Base-by-base conservation (phyloP, 2,329 filamentous ascomycete genomes). In the Stagonosporopsis vannaccii region DNA sequence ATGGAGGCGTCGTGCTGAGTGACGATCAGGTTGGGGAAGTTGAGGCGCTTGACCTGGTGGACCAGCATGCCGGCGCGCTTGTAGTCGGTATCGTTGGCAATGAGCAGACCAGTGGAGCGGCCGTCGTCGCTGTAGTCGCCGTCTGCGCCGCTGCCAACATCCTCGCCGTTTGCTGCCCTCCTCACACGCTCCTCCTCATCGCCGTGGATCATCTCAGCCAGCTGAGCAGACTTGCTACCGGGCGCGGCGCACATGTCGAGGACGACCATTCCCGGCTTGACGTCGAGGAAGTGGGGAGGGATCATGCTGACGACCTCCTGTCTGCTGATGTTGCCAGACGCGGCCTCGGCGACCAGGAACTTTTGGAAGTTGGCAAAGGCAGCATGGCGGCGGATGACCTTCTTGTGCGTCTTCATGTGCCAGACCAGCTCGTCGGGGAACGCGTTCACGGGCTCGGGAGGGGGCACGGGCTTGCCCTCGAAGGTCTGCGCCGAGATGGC, bases 251-350 rank as follows among this genome's bases (percentile, higher is more conserved):
- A 99, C 81, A 99, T 88, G 76, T 99, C 95, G 67, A 99, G 80
- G 9, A 97, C 93, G 1, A 89, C 90, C 89, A 97, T 96, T 49
- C 93, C 91, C 4, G 95, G 93, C 66, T 87, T 87, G 46, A 98
- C 84, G 70, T 98, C 93, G 82, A 99, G 90, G 68, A 98, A 83
- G 67, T 98, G 84, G 23, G 95, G 95, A 23, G 95, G 95, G 61
- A 99, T 98, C 95, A 99, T 99, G 81, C 92, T 97, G 71, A 99
- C 95, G 40, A 97, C 90, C 80, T 99, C 95, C 78, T 99, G 95
- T 69, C 95, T 87, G 78, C 91, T 97, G 70, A 99, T 98, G 76
- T 98, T 99, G 69, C 95, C 95, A 20, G 98, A 92, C 53, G 90
- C 92, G 4, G 95, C 97, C 82, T 99, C 95, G 48, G 94, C 96